A percentile compares a stretch with the other conserved stretches of the same genome.
Conservation (phyloP, 2,329 filamentous ascomycete genomes). For the Nemania sp. region DNA sequence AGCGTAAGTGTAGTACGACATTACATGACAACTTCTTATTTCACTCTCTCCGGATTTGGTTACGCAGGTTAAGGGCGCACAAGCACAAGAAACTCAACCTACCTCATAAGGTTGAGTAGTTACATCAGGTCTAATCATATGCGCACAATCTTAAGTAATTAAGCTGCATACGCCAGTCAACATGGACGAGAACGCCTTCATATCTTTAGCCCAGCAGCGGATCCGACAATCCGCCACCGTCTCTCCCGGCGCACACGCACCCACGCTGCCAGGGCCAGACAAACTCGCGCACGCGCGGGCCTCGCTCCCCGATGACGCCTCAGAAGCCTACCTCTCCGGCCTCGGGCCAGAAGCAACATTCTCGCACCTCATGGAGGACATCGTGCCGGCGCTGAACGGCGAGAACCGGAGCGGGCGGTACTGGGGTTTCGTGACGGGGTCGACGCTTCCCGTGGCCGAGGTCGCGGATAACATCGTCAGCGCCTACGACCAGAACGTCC, state of each 20-base stretch:
- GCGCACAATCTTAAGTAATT: no score
- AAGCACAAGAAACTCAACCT: neutral
- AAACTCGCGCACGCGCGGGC: constrained; percentile 44
- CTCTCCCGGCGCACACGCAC: constrained; percentile 24
- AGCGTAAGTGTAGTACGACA: neutral
- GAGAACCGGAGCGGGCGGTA: constrained; percentile 69
- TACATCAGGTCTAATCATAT: no score
- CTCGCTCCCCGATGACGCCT: constrained; percentile 43
- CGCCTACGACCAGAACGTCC: constrained; percentile 79
- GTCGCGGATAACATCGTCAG: constrained; percentile 85
- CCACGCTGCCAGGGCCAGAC: constrained; percentile 45
- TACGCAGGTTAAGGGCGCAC: neutral
- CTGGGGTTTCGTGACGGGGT: constrained; percentile 89
- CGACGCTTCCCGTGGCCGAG: constrained; percentile 75
- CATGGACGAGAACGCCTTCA: constrained; percentile 23
- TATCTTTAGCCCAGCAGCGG: constrained; percentile 31
- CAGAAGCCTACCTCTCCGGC: constrained; percentile 40
- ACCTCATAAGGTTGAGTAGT: neutral
- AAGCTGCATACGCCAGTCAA: no score
- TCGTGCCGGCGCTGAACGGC: constrained; percentile 66
- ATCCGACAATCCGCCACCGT: constrained; percentile 30
- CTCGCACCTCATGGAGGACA: constrained; percentile 49
- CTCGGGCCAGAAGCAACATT: constrained; percentile 41
- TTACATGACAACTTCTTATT: neutral
- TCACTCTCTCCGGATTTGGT: no score